Evolutionary conservation across 768 basidiomycete genomes (phyloP).

Genomic region (Gautieria morchelliformis): DNA sequence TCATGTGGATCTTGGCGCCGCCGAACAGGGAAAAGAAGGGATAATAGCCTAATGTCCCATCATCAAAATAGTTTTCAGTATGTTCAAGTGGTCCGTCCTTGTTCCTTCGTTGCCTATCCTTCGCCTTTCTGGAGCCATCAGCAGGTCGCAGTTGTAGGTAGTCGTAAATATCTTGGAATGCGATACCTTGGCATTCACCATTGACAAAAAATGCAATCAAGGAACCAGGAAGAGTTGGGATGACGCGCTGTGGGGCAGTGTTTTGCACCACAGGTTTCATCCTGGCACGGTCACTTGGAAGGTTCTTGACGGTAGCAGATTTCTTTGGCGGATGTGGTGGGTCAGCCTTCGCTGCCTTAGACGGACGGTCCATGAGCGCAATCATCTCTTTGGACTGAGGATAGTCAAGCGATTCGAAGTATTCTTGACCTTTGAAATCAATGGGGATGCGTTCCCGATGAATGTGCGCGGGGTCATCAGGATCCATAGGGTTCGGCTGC

Average conservation of each 20-base stretch:
- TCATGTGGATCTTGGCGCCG: slow-evolving; percentile 72
- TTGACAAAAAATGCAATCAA: slow-evolving; percentile 87
- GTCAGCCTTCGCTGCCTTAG: slow-evolving; percentile 12
- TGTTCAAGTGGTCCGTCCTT: slow-evolving; percentile 62
- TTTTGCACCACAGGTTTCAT: slow-evolving; percentile 28
- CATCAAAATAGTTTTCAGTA: slow-evolving; percentile 81
- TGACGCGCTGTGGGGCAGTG: slow-evolving; percentile 39
- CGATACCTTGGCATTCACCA: slow-evolving; percentile 72
- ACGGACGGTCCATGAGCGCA: slow-evolving; percentile 62
- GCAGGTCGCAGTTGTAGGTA: slow-evolving; percentile 73
- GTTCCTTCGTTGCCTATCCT: slow-evolving; percentile 45
- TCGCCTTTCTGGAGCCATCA: slow-evolving; percentile 52
- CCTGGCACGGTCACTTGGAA: slow-evolving; percentile 44
- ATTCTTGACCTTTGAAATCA: slow-evolving; percentile 92
- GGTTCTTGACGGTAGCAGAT: slow-evolving; percentile 54
- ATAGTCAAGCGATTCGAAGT: slow-evolving; percentile 92
- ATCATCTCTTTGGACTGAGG: slow-evolving; percentile 86
- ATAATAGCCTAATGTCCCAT: slow-evolving; percentile 92
- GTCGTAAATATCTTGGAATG: slow-evolving; percentile 84
- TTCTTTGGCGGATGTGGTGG: slow-evolving; percentile 47
- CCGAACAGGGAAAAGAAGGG: slow-evolving; percentile 93
- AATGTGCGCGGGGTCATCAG: slow-evolving; percentile 71
- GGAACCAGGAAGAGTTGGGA: slow-evolving; percentile 64
- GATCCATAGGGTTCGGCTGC: slow-evolving; percentile 49
- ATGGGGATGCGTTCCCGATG: slow-evolving; percentile 88